These are phyloP conservation scores for Celoporthe dispersa DNA, from an alignment of 2,329 filamentous ascomycete genomes.

Conservation along the genomic window DNA sequence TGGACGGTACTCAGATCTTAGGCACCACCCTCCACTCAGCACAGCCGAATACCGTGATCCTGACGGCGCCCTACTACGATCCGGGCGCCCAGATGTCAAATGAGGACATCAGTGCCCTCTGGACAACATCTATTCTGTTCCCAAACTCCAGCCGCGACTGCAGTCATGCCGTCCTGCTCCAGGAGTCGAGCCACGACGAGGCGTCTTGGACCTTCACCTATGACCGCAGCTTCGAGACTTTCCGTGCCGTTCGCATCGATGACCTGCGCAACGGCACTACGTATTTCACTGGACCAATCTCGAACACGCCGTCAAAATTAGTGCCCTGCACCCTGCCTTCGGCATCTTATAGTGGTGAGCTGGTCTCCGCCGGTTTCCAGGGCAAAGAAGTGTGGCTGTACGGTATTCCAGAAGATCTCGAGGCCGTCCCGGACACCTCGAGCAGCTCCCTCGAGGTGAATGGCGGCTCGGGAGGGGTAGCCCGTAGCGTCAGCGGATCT, in stretches of 20 bases:
- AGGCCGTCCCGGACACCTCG: constrained; percentile 56
- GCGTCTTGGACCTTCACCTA: constrained; percentile 79
- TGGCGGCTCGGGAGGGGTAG: constrained; percentile 36
- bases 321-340: constrained; percentile 72
- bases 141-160: constrained; percentile 80
- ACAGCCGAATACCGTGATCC: constrained; percentile 72
- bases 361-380: constrained; percentile 75
- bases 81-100: constrained; percentile 68
- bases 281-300: constrained; percentile 75
- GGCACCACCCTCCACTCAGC: constrained; percentile 71
- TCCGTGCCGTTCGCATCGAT: constrained; percentile 76
- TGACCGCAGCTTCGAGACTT: constrained; percentile 76
- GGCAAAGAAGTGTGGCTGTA: constrained; percentile 78
- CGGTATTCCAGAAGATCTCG: constrained; percentile 74
- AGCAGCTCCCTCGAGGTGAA: constrained; percentile 20
- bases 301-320: constrained; percentile 58
- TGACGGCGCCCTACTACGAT: constrained; percentile 81
- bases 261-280: constrained; percentile 76
- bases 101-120: constrained; percentile 73
- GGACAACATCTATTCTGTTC: constrained; percentile 86
- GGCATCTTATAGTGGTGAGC: constrained; percentile 69
- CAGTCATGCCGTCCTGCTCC: constrained; percentile 74
- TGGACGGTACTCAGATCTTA: constrained; percentile 76
- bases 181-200: constrained; percentile 64
- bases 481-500: constrained; percentile 47